Conservation (phyloP, 2,329 filamentous ascomycete genomes). For the Rhynchosporium secalis region DNA sequence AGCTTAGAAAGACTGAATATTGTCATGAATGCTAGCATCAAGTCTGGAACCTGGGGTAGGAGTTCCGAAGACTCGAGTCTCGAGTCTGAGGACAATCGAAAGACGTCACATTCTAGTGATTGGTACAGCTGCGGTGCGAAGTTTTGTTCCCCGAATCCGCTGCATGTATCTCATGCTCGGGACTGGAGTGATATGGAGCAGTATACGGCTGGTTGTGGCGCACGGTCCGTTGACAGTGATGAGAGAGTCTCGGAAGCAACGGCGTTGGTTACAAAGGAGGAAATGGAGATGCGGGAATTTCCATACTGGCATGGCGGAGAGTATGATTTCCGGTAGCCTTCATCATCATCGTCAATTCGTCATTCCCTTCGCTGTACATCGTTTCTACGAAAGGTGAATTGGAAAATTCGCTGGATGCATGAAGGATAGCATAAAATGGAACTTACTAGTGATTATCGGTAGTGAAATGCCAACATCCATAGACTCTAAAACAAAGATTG, state of each 20-base stretch:
- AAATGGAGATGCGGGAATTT: not conserved
- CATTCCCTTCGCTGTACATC: not conserved
- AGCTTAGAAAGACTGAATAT: not conserved
- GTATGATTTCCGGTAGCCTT: not conserved
- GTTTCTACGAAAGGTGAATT: not conserved
- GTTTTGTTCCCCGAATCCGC: not conserved
- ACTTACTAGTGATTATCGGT: not conserved
- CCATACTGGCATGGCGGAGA: not conserved
- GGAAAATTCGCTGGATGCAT: not conserved
- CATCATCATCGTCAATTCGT: not conserved
- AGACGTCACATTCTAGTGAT: not conserved
- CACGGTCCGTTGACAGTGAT: not conserved
- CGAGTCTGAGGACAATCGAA: not conserved
- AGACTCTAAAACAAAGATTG: not conserved
- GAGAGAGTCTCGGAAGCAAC: not conserved
- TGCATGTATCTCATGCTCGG: not conserved
- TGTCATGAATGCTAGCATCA: not conserved
- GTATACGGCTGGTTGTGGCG: not conserved
- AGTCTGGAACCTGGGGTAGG: not conserved
- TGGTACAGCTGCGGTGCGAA: not conserved
- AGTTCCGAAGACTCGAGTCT: not conserved
- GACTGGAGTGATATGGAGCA: not conserved
- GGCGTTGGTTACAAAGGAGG: not conserved
- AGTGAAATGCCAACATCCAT: not conserved
- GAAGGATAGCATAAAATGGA: not conserved